These are phyloP conservation scores for Conidiobolus incongruus DNA, from an alignment of 371 early-diverging fungal genomes.

Conservation along the genomic window DNA sequence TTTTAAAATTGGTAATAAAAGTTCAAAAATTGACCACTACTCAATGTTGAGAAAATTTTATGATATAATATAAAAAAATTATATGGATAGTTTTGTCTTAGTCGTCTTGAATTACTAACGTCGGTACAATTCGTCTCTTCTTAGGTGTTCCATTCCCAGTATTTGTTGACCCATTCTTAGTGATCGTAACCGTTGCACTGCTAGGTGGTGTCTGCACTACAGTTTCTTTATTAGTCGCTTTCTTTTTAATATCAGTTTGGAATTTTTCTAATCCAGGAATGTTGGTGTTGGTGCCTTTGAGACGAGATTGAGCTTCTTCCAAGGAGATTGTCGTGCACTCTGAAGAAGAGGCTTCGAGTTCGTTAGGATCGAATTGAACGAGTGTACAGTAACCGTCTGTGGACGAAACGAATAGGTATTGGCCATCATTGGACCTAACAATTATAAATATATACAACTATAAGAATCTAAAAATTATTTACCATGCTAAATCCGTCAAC, in stretches of 20 bases:
- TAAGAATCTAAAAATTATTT: slow-evolving; percentile 1
- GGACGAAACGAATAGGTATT: slow-evolving; percentile 44
- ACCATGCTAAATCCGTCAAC: slow-evolving; percentile 75
- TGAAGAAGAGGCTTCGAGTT: slow-evolving; percentile 16
- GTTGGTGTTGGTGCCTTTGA: background rate
- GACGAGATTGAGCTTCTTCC: background rate
- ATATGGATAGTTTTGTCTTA: background rate
- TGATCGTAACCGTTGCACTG: background rate
- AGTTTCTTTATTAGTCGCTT: background rate
- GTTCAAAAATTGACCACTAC: background rate
- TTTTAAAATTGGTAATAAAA: too few relatives aligned
- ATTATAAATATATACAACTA: background rate
- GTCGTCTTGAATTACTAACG: background rate
- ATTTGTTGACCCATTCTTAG: background rate
- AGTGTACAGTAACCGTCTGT: slow-evolving; percentile 83
- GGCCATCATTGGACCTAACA: slow-evolving; percentile 44
- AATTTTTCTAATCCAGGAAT: background rate
- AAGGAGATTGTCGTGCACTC: background rate
- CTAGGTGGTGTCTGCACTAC: background rate
- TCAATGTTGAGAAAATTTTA: background rate
- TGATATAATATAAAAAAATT: background rate
- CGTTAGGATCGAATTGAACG: slow-evolving; percentile 38
- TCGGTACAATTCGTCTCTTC: background rate
- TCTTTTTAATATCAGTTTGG: background rate
- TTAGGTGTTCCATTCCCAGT: background rate